phyloP scores from a whole-genome alignment of 140 eudicot genomes.

The Ambrosia hybrid region DNA sequence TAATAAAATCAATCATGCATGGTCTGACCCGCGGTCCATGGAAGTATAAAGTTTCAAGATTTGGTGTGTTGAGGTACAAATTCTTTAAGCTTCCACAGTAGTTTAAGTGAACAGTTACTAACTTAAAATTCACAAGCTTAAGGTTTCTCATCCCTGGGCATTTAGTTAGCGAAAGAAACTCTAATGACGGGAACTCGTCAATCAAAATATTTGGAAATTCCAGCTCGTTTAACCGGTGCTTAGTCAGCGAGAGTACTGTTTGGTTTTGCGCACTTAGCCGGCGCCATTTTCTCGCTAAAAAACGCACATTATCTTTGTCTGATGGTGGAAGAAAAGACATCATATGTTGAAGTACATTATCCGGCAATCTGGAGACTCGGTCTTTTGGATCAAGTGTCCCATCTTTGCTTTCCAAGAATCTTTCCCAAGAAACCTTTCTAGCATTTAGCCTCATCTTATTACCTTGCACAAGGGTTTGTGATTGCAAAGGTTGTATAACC shows the following conservation, averaged over 20 bases:
- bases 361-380: slow-evolving; percentile 20
- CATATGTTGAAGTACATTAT: slow-evolving; percentile 14
- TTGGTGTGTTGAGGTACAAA: slow-evolving; percentile 17
- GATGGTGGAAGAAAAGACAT: slow-evolving; percentile 24
- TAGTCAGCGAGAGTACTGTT: neutral
- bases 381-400: slow-evolving; percentile 4
- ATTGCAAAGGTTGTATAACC: slow-evolving; percentile 5
- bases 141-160: slow-evolving; percentile 20
- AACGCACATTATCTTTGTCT: slow-evolving; percentile 1
- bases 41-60: slow-evolving; percentile 15
- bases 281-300: slow-evolving; percentile 21
- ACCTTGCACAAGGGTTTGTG: neutral
- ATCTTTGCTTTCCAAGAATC: slow-evolving; percentile 14
- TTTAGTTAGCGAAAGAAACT: slow-evolving; percentile 2
- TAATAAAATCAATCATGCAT: slow-evolving; percentile 16
- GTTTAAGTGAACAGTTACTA: neutral
- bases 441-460: slow-evolving; percentile 13
- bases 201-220: slow-evolving; percentile 8
- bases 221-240: slow-evolving; percentile 11
- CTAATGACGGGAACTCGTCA: slow-evolving; percentile 19
- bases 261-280: slow-evolving; percentile 1
- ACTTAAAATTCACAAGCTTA: slow-evolving; percentile 13
- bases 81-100: slow-evolving; percentile 11
- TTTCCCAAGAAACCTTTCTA: slow-evolving; percentile 20
- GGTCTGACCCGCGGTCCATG: neutral